A percentile compares a stretch with the other conserved stretches of the same genome.
These are phyloP conservation scores for Mortierella sp. DNA, from an alignment of 371 early-diverging fungal species.

Conservation along the genomic window DNA sequence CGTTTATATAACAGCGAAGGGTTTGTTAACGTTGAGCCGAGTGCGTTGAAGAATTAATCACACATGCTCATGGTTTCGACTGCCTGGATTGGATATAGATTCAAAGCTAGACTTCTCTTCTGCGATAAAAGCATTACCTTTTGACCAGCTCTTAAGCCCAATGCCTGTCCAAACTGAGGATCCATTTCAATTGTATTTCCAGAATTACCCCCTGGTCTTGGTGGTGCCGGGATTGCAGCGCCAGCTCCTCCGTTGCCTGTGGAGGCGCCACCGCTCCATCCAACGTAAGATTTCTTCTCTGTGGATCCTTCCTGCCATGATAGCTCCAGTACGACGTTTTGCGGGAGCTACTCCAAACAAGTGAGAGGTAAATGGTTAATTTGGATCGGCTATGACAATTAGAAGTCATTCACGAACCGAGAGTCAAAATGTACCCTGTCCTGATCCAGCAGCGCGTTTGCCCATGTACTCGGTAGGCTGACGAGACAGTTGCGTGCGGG, in stretches of 20 bases:
- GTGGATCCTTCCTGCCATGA: slow-evolving; percentile 60
- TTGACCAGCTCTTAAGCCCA: slow-evolving; percentile 78
- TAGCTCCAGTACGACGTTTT: slow-evolving; percentile 75
- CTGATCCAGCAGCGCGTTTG: slow-evolving; percentile 74
- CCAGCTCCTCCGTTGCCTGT: slow-evolving; percentile 56
- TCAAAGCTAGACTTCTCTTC: background rate
- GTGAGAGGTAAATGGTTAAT: background rate
- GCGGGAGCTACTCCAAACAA: slow-evolving; percentile 58
- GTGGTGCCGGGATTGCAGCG: slow-evolving; percentile 59
- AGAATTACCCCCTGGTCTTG: slow-evolving; percentile 52
- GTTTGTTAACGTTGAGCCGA: background rate
- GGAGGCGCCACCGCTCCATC: slow-evolving; percentile 80
- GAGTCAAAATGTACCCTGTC: slow-evolving; percentile 63
- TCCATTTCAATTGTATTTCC: slow-evolving; percentile 80
- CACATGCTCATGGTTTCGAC: slow-evolving; percentile 1
- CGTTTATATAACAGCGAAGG: background rate
- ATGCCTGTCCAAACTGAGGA: slow-evolving; percentile 72
- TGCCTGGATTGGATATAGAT: slow-evolving; percentile 3
- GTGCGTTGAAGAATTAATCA: background rate
- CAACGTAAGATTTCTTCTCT: slow-evolving; percentile 67
- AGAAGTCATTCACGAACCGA: too few species aligned
- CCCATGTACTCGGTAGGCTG: slow-evolving; percentile 74
- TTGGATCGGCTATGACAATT: background rate
- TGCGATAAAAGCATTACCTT: slow-evolving; percentile 59
- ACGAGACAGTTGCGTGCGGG: slow-evolving; percentile 74